Conservation (phyloP, 1,139 yeast genomes). For the Yamadazyma dushanensis region DNA sequence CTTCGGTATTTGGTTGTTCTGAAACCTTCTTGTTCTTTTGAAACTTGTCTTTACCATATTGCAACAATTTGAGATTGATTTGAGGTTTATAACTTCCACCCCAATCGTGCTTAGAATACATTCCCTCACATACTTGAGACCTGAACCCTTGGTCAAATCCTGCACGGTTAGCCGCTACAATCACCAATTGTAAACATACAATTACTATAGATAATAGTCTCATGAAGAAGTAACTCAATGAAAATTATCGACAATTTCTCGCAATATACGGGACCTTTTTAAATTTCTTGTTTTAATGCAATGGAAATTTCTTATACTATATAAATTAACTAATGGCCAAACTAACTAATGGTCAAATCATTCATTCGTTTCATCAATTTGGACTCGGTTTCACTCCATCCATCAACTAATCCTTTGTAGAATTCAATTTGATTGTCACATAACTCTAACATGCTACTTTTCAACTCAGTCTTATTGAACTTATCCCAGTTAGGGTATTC, state of each 20-base stretch:
- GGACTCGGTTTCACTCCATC: constrained; percentile 66
- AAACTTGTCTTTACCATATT: constrained; percentile 34
- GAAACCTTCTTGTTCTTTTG: constrained; percentile 22
- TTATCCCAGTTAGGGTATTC: constrained; percentile 84
- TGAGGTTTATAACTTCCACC: constrained; percentile 72
- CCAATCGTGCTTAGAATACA: constrained; percentile 87
- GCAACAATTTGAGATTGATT: constrained; percentile 49
- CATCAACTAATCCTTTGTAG: constrained; percentile 67
- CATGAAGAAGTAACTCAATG: neutral
- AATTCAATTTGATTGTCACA: constrained; percentile 78
- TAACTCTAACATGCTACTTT: constrained; percentile 63
- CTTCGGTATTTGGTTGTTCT: constrained; percentile 24
- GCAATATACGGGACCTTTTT: neutral
- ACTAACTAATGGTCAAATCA: constrained; percentile 20
- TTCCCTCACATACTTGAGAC: constrained; percentile 82
- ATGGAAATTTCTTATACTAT: too few species aligned
- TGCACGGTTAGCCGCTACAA: constrained; percentile 45
- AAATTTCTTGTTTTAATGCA: neutral
- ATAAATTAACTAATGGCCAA: too few species aligned
- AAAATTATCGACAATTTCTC: neutral
- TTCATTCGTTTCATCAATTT: constrained; percentile 41
- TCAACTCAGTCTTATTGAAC: constrained; percentile 76
- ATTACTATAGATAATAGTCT: neutral
- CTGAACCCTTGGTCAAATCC: constrained; percentile 41
- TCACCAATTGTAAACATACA: constrained; percentile 1